Base-by-base conservation (phyloP, 202 grass and related monocot genomes). In the Eragrostis tef region DNA sequence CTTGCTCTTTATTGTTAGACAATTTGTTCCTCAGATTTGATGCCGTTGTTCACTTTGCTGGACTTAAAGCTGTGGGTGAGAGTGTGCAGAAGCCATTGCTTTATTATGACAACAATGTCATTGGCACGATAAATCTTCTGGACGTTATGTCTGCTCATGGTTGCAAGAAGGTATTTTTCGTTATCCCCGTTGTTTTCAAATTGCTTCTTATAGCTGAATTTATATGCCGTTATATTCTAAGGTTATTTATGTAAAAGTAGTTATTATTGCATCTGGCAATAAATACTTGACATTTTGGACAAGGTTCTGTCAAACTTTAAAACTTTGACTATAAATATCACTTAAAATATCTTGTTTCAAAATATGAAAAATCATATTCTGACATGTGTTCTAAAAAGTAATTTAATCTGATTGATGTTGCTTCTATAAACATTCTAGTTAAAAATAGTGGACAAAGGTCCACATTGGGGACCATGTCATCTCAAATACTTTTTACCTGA, bases 21-120 rank as follows among this genome's bases (percentile, higher is more conserved):
- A 53, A 63, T 44, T 84, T 86, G 11, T 34, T 74, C 49, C 76
- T 68, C 89, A 97, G 93, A 72, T 93, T 97, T 45, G 93, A 93
- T 86, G 93, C 93, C 53, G 93, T 93, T 43, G 84, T 93, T 51
- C 93, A 97, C 79, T 93, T 93, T 34, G 93, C 90, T 75, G 93
- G 93, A 39, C 67, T 93, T 41, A 97, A 97, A 85, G 90, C 93
- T 46, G 93, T 93, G 26, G 90, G 93, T 7, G 93, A 93, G 70
- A 97, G 93, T 67, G 90, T 97, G 64, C 78, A 90, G 67, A 97
- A 97, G 39, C 93, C 93, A 50, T 86, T 97, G 85, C 88, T 97
- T 74, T 97, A 97, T 84, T 97, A 93, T 75, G 79, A 97, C 79
- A 97, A 97, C 74, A 97, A 97, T 78, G 76, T 97, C 25, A 86